Base-by-base conservation (phyloP, 1,284 basidiomycete genomes). In the Ustilago cynodontis region DNA sequence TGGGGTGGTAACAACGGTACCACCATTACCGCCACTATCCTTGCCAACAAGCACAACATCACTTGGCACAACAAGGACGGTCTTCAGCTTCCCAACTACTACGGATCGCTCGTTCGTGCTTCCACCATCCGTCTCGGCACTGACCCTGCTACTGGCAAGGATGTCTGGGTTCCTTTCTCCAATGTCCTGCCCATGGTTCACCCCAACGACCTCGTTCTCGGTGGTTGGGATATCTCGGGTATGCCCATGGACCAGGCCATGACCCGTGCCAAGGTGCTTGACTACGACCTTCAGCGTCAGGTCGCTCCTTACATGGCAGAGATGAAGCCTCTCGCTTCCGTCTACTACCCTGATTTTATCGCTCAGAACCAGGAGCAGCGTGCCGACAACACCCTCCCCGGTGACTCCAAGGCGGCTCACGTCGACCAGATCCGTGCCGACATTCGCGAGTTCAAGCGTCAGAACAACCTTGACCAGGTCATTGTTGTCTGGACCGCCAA, bases 401-500 rank as follows among this genome's bases (percentile, higher is more conserved):
- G 95, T 50, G 86, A 88, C 0, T 91, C 96, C 76, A 98, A 99
- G 89, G 91, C 92, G 78, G 92, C 88, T 10, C 96, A 99, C 87
- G 91, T 99, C 72, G 94, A 98, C 79, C 92, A 93, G 79, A 91
- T 99, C 84, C 93, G 95, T 71, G 89, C 90, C 55, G 94, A 98
- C 87, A 98, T 98, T 84, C 93, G 94, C 84, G 90, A 91, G 66
- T 99, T 99, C 90, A 98, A 98, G 89, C 85, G 88, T 59, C 87
- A 91, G 79, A 91, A 99, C 87, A 89, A 88, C 41, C 91, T 98
- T 61, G 95, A 97, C 68, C 67, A 83, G 63, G 90, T 94, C 77
- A 88, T 98, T 77, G 92, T 97, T 66, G 95, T 97, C 89, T 98
- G 95, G 95, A 97, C 95, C 33, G 96, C 96, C 86, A 98, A 99